These are phyloP conservation scores for Ceratocystis papillata DNA, from an alignment of 2,329 filamentous ascomycete species.

Conservation along the genomic window DNA sequence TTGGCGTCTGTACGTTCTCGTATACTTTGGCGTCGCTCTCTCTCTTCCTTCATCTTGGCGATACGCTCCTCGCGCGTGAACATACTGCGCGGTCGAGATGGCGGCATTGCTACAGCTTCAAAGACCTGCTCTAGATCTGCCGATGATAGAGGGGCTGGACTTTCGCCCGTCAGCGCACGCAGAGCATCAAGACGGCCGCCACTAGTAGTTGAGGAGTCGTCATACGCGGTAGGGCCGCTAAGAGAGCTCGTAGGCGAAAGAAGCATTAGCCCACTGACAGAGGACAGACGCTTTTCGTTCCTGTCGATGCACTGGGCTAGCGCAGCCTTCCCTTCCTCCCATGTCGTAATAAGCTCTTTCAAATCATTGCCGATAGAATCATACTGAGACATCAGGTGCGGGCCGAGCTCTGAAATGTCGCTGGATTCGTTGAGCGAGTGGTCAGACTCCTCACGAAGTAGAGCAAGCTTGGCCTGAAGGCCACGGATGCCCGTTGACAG, in stretches of 20 bases:
- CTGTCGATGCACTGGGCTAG: conserved; percentile 72
- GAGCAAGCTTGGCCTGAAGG: conserved; percentile 86
- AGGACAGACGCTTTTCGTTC: conserved; percentile 60
- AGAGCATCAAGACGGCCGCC: conserved; percentile 50
- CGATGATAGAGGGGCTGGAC: conserved; percentile 40
- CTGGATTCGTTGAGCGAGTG: conserved; percentile 62
- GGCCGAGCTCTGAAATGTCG: conserved; percentile 63
- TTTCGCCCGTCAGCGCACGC: conserved; percentile 65
- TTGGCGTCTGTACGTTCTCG: conserved; percentile 70
- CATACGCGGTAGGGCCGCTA: conserved; percentile 55
- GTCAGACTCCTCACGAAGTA: conserved; percentile 82
- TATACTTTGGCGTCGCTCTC: conserved; percentile 58
- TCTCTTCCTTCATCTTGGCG: conserved; percentile 75
- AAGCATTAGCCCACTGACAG: conserved; percentile 44
- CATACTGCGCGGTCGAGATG: conserved; percentile 56
- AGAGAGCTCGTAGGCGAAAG: conserved; percentile 50
- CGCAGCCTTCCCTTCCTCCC: conserved; percentile 78
- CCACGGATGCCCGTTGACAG: conserved; percentile 83
- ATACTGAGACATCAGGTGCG: conserved; percentile 75
- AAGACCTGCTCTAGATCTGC: conserved; percentile 64
- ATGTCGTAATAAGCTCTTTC: conserved; percentile 66
- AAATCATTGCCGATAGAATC: conserved; percentile 88
- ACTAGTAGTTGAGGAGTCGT: conserved; percentile 32
- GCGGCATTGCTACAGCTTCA: conserved; percentile 70
- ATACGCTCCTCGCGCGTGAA: conserved; percentile 82